Percentiles rank a stretch among this genome's conserved stretches.
Evolutionary conservation across 2,329 filamentous ascomycete genomes (phyloP).

Genomic region (Periconia sp.): DNA sequence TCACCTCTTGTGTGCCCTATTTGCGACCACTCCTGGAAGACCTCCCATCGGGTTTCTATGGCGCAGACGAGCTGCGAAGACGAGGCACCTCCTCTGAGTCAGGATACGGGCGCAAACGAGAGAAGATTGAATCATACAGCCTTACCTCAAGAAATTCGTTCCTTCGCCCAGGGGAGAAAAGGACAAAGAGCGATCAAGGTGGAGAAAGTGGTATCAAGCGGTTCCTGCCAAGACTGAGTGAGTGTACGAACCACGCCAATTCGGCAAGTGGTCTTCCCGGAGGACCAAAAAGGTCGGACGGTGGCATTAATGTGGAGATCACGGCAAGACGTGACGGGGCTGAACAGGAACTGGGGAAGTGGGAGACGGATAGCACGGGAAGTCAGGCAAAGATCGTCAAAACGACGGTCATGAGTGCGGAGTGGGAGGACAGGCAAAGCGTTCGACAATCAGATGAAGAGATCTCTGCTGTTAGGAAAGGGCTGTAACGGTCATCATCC

Average conservation of each 20-base stretch:
- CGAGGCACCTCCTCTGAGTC: constrained; percentile 32
- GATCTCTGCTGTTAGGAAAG: constrained; percentile 19
- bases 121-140: constrained; percentile 32
- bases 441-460: constrained; percentile 13
- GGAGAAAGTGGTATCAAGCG: constrained; percentile 25
- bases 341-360: constrained; percentile 22
- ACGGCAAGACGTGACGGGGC: constrained; percentile 16
- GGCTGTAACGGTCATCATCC: background rate
- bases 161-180: constrained; percentile 10
- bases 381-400: constrained; percentile 39
- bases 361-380: constrained; percentile 37
- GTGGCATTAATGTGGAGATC: constrained; percentile 35
- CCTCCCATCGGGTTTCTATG: constrained; percentile 36
- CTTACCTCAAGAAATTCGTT: constrained; percentile 24
- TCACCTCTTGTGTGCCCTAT: constrained; percentile 40
- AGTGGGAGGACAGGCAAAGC: constrained; percentile 29
- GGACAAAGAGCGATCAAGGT: constrained; percentile 18
- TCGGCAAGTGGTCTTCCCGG: constrained; percentile 39
- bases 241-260: constrained; percentile 30
- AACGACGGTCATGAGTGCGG: constrained; percentile 38
- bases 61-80: constrained; percentile 34
- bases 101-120: constrained; percentile 25
- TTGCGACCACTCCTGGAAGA: constrained; percentile 38
- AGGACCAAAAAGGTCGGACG: constrained; percentile 32
- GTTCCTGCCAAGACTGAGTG: constrained; percentile 33